Conservation (phyloP, 1,139 yeast genomes). For the Candida sp. region DNA sequence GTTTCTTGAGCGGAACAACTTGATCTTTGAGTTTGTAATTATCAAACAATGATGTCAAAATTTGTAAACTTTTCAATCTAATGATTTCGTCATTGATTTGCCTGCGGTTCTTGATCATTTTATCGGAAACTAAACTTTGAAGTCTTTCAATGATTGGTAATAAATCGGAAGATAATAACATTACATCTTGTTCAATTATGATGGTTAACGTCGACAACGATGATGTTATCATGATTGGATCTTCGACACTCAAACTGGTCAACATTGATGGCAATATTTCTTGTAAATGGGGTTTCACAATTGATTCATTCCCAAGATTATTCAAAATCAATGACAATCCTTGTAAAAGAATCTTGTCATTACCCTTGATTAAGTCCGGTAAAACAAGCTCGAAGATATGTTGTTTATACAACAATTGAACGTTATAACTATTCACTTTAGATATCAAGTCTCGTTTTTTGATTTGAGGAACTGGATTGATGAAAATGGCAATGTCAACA, state of each 20-base stretch:
- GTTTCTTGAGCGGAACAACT: conserved; percentile 8
- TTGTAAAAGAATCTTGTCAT: conserved; percentile 46
- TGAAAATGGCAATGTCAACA: conserved; percentile 59
- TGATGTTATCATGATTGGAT: conserved; percentile 52
- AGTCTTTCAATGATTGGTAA: conserved; percentile 56
- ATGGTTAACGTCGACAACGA: conserved; percentile 53
- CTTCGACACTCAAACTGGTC: conserved; percentile 48
- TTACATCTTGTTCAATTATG: conserved; percentile 50
- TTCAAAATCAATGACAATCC: conserved; percentile 67
- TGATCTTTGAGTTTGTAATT: conserved; percentile 18
- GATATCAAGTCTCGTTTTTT: conserved; percentile 33
- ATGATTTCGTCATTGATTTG: conserved; percentile 38
- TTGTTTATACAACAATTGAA: conserved; percentile 73
- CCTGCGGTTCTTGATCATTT: conserved; percentile 17
- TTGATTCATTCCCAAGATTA: conserved; percentile 53
- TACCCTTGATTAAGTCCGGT: conserved; percentile 48
- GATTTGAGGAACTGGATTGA: conserved; percentile 29
- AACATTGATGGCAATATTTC: conserved; percentile 68
- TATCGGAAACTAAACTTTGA: conserved; percentile 27
- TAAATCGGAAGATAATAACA: conserved; percentile 50
- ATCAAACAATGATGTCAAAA: conserved; percentile 8
- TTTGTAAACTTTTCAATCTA: conserved; percentile 27
- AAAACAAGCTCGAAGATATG: conserved; percentile 60
- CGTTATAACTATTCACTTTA: conserved; percentile 52
- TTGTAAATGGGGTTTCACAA: conserved; percentile 59